Base-by-base conservation (phyloP, 805 yeast genomes). In the Saccharomycopsis synnaedendra region DNA sequence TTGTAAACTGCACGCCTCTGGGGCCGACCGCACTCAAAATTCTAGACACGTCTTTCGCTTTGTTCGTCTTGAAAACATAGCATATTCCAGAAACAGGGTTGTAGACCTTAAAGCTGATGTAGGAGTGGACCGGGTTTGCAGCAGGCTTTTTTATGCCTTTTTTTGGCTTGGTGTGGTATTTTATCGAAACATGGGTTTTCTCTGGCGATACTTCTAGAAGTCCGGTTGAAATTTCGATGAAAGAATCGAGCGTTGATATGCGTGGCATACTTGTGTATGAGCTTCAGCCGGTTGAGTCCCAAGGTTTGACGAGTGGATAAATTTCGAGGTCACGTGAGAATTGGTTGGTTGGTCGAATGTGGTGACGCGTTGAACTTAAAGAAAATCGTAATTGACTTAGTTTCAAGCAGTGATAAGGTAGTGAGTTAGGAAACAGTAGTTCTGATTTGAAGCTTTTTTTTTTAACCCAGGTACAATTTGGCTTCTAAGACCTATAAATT, bases 11-110 rank as follows among this genome's bases (percentile, higher is more conserved):
- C 44, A 80, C 82, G 3, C 80, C 80, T 46, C 71, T 66, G 4
- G 88, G 88, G 0, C 95, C 95, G 43, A 87, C 58, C 5, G 85
- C 82, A 43, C 85, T 75, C 60, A 85, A 65, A 28, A 87, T 59
- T 55, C 89, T 73, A 29, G 85, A 78, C 41, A 88, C 73, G 61
- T 87, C 95, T 60, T 86, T 85, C 43, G 72, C 64, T 54, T 81
- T 80, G 53, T 67, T 65, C 1, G 90, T 78, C 50, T 67, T 69
- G 59, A 70, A 76, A 51, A 70, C 72, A 61, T 80, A 73, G 51
- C 80, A 71, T 39, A 78, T 69, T 5, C 89, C 89, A 11, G 77
- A 67, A 11, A 65, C 70, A 3, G 88, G 74, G 58, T 85, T 87
- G 55, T 64, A 80, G 0, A 83, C 71, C 59, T 82, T 85, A 61